Conservation (phyloP, 1,284 basidiomycete genomes). For the Marasmius sp. region DNA sequence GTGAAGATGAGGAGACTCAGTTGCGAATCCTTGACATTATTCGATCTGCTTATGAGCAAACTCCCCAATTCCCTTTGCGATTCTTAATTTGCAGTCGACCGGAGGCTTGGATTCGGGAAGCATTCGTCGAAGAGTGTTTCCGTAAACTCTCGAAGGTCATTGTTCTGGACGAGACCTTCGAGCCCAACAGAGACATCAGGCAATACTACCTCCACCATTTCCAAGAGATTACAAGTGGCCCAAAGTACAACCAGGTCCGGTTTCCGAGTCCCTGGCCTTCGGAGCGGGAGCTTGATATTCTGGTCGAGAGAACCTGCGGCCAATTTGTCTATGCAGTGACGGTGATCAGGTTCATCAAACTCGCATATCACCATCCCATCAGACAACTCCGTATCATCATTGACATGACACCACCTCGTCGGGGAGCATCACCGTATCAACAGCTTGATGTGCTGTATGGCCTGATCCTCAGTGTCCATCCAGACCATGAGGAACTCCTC, state of each 20-base stretch:
- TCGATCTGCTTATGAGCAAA: neutral
- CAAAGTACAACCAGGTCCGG: neutral
- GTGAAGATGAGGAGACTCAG: neutral
- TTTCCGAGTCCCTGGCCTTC: slow-evolving; percentile 9
- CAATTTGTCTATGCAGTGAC: slow-evolving; percentile 14
- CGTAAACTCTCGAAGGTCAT: neutral
- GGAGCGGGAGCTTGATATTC: neutral
- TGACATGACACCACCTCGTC: neutral
- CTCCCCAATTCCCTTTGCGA: slow-evolving; percentile 8
- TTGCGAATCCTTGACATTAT: neutral
- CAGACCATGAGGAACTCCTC: neutral
- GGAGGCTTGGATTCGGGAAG: slow-evolving; percentile 14
- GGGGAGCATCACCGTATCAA: neutral
- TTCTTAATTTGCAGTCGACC: slow-evolving; percentile 20
- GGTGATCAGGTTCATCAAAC: slow-evolving; percentile 5
- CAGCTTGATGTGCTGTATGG: slow-evolving; percentile 10
- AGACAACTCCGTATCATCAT: slow-evolving; percentile 4
- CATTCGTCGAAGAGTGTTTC: slow-evolving; percentile 2
- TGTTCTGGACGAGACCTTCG: neutral
- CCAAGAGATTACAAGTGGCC: neutral
- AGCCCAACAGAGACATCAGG: neutral
- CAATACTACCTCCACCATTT: neutral
- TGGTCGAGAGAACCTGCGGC: slow-evolving; percentile 5
- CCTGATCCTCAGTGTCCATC: slow-evolving; percentile 1
- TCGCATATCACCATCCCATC: neutral